A percentile compares a stretch with the other conserved stretches of the same genome.
These are phyloP conservation scores for Boletus rubropictus DNA, from an alignment of 768 basidiomycete species.

Conservation along the genomic window DNA sequence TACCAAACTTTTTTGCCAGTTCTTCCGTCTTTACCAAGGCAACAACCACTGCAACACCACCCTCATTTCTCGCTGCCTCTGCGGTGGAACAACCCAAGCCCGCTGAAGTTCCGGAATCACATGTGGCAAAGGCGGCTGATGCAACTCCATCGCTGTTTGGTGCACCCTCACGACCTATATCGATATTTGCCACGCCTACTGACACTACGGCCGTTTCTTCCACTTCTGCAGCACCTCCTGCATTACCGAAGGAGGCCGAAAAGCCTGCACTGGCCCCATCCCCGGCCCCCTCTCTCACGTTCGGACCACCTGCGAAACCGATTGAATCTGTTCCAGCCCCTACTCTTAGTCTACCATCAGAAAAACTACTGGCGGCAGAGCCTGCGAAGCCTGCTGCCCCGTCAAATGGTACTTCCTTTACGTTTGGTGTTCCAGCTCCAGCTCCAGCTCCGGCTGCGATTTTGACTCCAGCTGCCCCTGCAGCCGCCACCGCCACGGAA, in stretches of 20 bases:
- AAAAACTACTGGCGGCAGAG: conserved; percentile 7
- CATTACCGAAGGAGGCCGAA: conserved; percentile 17
- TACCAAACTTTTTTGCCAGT: conserved; percentile 63
- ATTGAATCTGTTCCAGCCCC: conserved; percentile 15
- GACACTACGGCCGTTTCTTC: conserved; percentile 3
- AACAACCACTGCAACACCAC: conserved; percentile 9
- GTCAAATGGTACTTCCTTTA: conserved; percentile 14
- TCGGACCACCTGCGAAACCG: conserved; percentile 22
- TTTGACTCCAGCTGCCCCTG: conserved; percentile 9
- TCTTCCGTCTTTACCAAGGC: conserved; percentile 45
- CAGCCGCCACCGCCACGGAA: conserved; percentile 12
- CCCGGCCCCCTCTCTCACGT: conserved; percentile 24
- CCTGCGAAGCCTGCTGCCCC: conserved; percentile 4
- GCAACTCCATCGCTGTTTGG: conserved; percentile 10
- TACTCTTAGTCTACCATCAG: conserved; percentile 4
- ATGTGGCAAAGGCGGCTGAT: conserved; percentile 6
- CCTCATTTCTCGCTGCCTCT: conserved; percentile 21
- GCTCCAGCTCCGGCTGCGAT: conserved; percentile 1
- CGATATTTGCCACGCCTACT: conserved; percentile 4
- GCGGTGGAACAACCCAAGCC: conserved; percentile 12
- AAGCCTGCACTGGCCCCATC: conserved; percentile 9
- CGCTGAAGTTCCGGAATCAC: not conserved
- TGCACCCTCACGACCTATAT: conserved; percentile 4
- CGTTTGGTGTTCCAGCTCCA: conserved; percentile 25
- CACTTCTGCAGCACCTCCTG: conserved; percentile 3